Percentiles rank a stretch among this genome's conserved stretches.
These are phyloP conservation scores for Solanum sejunctum DNA, from an alignment of 257 asterid species.

Conservation along the genomic window DNA sequence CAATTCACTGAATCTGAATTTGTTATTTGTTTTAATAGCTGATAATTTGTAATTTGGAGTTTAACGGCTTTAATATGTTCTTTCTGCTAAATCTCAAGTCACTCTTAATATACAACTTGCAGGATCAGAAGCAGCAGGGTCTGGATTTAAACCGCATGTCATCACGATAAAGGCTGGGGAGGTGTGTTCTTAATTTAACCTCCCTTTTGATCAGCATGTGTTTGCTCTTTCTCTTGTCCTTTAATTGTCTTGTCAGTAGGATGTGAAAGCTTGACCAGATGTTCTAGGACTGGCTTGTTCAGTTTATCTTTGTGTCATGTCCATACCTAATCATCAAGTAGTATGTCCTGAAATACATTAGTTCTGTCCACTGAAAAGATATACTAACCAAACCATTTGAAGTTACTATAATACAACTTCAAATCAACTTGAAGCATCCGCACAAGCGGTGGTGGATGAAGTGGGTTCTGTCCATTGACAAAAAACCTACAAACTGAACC, in stretches of 20 bases:
- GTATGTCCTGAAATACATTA: no score
- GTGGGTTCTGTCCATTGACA: no score
- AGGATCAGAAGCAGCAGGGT: background rate
- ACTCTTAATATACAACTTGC: background rate
- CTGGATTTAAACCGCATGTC: constrained; percentile 4
- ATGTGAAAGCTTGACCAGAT: background rate
- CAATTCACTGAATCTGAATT: background rate
- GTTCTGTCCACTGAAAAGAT: no score
- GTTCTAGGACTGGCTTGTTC: background rate
- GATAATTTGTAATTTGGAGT: background rate
- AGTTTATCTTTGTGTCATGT: background rate
- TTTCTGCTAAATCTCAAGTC: background rate
- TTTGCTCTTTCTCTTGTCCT: background rate
- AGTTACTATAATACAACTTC: no score
- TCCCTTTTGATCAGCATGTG: background rate
- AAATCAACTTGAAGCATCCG: no score
- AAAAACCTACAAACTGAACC: no score
- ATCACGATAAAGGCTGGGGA: constrained; percentile 8
- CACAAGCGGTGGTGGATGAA: no score
- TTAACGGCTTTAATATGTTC: background rate
- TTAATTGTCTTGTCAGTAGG: background rate
- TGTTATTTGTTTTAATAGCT: background rate
- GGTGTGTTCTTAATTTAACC: background rate
- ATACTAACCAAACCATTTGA: no score
- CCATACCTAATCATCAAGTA: no score